These are phyloP conservation scores for Cryphonectria parasitica DNA, from an alignment of 2,329 filamentous ascomycete species.

Conservation along the genomic window DNA sequence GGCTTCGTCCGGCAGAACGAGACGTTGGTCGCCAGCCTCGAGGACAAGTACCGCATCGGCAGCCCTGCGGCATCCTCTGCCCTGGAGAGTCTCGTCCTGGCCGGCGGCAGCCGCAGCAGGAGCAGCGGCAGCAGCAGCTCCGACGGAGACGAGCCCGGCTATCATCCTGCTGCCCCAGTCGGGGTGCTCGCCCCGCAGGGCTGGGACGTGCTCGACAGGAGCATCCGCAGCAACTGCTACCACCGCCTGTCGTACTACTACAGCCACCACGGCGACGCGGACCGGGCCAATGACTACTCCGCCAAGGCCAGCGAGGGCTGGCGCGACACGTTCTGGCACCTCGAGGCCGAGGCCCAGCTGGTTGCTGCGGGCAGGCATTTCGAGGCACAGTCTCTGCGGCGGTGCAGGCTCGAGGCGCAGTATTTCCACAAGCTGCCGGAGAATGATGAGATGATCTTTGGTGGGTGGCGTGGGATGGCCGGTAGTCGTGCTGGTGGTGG, in stretches of 20 bases:
- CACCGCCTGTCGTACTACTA: conserved; percentile 26
- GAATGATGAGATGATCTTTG: conserved; percentile 15
- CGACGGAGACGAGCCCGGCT: neutral
- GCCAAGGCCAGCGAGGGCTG: conserved; percentile 28
- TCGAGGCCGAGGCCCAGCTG: conserved; percentile 25
- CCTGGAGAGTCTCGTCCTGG: neutral
- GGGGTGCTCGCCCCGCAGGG: conserved; percentile 7
- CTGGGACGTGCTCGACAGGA: conserved; percentile 30
- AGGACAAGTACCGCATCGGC: conserved; percentile 23
- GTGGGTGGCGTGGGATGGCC: neutral
- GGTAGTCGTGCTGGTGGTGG: no score
- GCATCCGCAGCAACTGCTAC: conserved; percentile 29
- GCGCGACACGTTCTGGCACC: conserved; percentile 26
- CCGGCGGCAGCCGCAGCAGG: no score
- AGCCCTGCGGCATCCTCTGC: neutral
- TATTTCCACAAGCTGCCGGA: conserved; percentile 27
- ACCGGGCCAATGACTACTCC: neutral
- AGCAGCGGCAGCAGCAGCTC: neutral
- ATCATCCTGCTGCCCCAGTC: neutral
- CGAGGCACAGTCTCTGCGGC: conserved; percentile 28
- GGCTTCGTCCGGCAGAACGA: conserved; percentile 25
- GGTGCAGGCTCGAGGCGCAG: conserved; percentile 27
- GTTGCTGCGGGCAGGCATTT: conserved; percentile 22
- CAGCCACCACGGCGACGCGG: neutral
- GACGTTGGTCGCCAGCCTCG: conserved; percentile 22